Evolutionary conservation across 106 monocot genomes (phyloP).

Genomic region (Amphibolis antarctica): DNA sequence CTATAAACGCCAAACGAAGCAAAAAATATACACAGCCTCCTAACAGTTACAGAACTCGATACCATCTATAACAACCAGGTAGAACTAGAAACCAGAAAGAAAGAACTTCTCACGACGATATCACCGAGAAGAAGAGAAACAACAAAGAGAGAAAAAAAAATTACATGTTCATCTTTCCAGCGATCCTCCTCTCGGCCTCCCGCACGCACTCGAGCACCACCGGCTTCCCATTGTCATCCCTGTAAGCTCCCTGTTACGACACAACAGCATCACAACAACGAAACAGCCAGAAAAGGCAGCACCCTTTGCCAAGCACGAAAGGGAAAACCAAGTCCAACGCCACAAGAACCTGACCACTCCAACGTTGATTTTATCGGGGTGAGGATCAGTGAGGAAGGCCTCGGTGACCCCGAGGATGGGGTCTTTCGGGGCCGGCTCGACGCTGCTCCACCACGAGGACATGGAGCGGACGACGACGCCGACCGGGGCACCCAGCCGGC

Average conservation of each 20-base stretch:
- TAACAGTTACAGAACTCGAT: background rate
- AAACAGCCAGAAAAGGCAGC: background rate
- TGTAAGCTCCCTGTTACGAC: conserved; percentile 75
- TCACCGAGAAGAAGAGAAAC: background rate
- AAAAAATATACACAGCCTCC: background rate
- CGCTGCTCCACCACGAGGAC: conserved; percentile 65
- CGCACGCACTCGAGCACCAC: conserved; percentile 90
- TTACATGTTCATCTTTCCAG: conserved; percentile 83
- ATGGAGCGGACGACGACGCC: conserved; percentile 28
- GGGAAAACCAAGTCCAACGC: background rate
- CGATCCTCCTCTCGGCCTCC: conserved; percentile 78
- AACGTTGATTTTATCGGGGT: conserved; percentile 87
- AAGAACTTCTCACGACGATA: background rate
- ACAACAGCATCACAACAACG: background rate
- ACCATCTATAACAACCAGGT: background rate
- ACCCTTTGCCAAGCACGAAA: background rate
- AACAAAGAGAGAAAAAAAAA: background rate
- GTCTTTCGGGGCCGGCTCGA: conserved; percentile 89
- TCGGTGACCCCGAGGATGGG: conserved; percentile 98
- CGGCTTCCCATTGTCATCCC: conserved; percentile 94
- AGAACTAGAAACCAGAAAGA: background rate
- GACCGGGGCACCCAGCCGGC: background rate
- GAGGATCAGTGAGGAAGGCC: conserved; percentile 91
- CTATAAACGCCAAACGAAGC: background rate
- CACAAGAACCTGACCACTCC: conserved; percentile 12